Evolutionary conservation across 2,329 filamentous ascomycete genomes (phyloP), one percentile per base, ranked within the genome.

Genomic region (Phialophora macrospora): DNA sequence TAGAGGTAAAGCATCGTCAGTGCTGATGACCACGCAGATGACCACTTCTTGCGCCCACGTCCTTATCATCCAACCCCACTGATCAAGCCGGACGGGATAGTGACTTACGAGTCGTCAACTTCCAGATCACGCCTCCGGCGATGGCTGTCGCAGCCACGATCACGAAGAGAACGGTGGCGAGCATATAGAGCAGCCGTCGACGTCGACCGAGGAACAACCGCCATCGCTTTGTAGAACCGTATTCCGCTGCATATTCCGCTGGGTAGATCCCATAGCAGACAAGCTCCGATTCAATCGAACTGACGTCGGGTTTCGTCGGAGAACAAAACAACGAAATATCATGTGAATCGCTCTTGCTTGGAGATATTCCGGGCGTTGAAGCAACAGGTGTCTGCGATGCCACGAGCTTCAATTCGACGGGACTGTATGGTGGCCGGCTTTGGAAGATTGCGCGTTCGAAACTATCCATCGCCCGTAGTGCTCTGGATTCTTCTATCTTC

Each of bases 111-210:
- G 34, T 62, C 24, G 60, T 63, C 51, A 68, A 65, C 12, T 51
- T 63, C 67, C 67, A 69, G 8, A 69, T 64, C 30, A 67, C 62
- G 7, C 64, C 64, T 22, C 61, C 64, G 8, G 64, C 59, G 9
- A 69, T 58, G 8, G 64, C 64, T 14, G 58, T 59, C 7, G 67
- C 58, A 4, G 62, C 49, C 4, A 65, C 17, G 12, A 67, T 24
- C 7, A 69, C 55, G 17, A 66, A 44, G 14, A 59, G 9, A 2
- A 67, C 22, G 26, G 62, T 65, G 30, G 32, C 62, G 6, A 62
- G 14, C 60, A 70, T 65, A 55, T 54, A 65, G 11, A 70, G 28
- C 4, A 51, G n/a, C n/a, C 66, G 61, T 41, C 63, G 56, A 48
- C 67, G n/a, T 5, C 57, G 49, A n/a, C 24, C 5, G 20, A 60